Evolutionary conservation across 129 eudicot species (phyloP).

Genomic region (Escallonia rubra): DNA sequence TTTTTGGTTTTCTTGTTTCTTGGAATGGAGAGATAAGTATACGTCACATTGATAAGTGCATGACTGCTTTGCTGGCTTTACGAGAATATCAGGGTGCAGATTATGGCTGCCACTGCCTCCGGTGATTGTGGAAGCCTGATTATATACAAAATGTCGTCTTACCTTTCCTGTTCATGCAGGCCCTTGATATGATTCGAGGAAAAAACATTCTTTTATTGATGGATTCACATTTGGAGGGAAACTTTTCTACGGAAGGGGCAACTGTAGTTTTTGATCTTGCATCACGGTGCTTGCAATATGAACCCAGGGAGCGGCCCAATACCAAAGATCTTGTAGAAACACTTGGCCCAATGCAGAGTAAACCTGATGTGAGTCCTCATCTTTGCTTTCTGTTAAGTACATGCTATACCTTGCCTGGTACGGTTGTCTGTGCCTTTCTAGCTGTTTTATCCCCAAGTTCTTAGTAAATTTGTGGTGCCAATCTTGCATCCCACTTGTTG

Average conservation of each 20-base stretch:
- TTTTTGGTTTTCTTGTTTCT: no score
- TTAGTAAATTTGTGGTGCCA: no score
- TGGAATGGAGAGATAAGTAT: no score
- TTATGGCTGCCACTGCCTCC: no score
- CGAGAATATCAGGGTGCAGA: no score
- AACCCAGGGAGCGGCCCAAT: constrained; percentile 90
- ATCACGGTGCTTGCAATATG: constrained; percentile 84
- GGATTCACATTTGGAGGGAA: constrained; percentile 97
- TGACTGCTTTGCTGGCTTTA: no score
- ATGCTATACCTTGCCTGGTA: no score
- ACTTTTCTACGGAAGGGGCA: constrained; percentile 87
- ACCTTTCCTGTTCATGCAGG: constrained; percentile 40
- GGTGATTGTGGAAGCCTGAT: not conserved
- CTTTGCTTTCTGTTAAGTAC: not conserved
- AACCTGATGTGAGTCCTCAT: constrained; percentile 48
- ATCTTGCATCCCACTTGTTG: not conserved
- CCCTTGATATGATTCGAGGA: constrained; percentile 91
- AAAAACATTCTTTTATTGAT: constrained; percentile 72
- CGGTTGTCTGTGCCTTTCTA: no score
- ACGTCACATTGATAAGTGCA: no score
- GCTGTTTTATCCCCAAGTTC: no score
- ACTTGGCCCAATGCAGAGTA: constrained; percentile 73
- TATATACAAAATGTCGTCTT: not conserved
- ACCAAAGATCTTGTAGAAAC: constrained; percentile 66
- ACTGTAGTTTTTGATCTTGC: constrained; percentile 81